Evolutionary conservation across 2,329 filamentous ascomycete genomes (phyloP), one percentile per base, ranked within the genome.

Genomic region (Ascochyta fabae): DNA sequence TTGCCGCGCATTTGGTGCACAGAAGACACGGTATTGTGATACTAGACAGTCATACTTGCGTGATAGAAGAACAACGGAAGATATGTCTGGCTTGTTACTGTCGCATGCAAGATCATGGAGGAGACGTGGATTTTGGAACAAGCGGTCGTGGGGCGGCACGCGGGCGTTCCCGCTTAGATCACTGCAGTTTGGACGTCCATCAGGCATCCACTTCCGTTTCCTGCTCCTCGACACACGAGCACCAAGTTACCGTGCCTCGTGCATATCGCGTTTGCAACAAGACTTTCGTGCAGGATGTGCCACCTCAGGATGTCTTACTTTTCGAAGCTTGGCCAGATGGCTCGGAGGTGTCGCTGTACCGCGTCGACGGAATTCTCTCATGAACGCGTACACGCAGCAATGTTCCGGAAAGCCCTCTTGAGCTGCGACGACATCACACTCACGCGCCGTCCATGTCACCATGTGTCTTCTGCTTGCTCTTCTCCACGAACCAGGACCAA

Each of bases 241-340:
- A 19, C 19, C 19, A 19, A 19, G 22, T 29, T 48, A 34, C 8
- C 39, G 19, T 22, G 31, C 29, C 27, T 41, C 22, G 15, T 48
- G 41, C 46, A 46, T 55, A 24, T 33, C 42, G 38, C 13, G 27
- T 36, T 40, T 27, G 34, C 40, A 19, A 41, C 46, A 55, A 46
- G 53, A 19, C 19, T 31, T 33, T 7, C 24, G 23, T 35, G 46
- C 53, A 55, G 45, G 27, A 42, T 50, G 52, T 40, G 40, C 45
- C 39, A 29, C 16, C 24, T 24, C 50, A 36, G 16, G 8, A 42
- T 40, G 23, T 45, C 41, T 46, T 46, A 29, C 24, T 22, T 19
- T 23, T 50, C 41, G 36, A 55, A 55, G 53, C 46, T 55, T 55
- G 53, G 47, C 41, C 27, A 45, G 40, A 40, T 27, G 35, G 34